Conservation (phyloP, 2,329 filamentous ascomycete genomes). For the Davidsoniella eucalypti region DNA sequence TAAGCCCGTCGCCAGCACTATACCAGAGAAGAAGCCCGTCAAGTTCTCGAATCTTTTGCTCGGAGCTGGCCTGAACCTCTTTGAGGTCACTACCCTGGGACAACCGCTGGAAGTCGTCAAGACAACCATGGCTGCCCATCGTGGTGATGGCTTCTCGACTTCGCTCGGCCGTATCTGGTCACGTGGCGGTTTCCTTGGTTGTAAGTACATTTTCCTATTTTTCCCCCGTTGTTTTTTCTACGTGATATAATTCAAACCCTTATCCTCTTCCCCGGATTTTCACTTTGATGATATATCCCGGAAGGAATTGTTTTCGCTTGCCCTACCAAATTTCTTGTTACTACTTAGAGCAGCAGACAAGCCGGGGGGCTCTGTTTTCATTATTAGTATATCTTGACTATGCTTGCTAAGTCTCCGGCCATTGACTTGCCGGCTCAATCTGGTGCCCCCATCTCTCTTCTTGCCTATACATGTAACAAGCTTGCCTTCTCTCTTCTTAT, state of each 20-base stretch:
- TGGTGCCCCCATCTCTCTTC: too few species aligned
- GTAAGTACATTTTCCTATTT: conserved; percentile 38
- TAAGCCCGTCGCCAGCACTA: conserved; percentile 32
- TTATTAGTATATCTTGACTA: too few species aligned
- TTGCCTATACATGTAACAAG: too few species aligned
- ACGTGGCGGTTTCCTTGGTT: conserved; percentile 84
- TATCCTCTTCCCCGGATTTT: neutral
- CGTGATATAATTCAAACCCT: neutral
- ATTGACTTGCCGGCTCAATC: too few species aligned
- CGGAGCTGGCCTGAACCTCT: conserved; percentile 87
- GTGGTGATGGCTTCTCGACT: conserved; percentile 67
- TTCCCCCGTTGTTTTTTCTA: neutral
- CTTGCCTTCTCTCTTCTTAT: too few species aligned
- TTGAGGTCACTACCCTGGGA: conserved; percentile 55
- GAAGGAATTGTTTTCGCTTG: too few species aligned
- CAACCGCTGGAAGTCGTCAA: conserved; percentile 96
- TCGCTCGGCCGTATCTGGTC: conserved; percentile 81
- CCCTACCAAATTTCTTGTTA: too few species aligned
- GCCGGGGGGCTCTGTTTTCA: too few species aligned
- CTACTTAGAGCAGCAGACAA: neutral
- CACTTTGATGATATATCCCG: neutral
- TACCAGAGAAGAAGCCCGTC: conserved; percentile 95
- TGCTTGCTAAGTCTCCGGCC: too few species aligned
- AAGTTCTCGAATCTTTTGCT: conserved; percentile 99
- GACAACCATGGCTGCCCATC: conserved; percentile 98